These are phyloP conservation scores for Kockiozyma suomiensis DNA, from an alignment of 805 yeast genomes.

Conservation along the genomic window DNA sequence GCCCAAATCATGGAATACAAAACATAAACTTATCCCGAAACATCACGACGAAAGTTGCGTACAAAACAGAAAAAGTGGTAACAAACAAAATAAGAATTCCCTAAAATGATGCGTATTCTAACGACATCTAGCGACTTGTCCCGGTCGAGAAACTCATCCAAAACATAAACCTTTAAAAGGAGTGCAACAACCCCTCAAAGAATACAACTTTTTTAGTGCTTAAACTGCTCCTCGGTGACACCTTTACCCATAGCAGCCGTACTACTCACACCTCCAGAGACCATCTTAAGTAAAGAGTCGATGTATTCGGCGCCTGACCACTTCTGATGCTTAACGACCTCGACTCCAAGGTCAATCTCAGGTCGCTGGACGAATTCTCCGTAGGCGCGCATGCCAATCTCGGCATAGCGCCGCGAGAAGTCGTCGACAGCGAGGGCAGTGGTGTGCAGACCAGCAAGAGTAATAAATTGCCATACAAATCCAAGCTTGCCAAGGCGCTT, in stretches of 20 bases:
- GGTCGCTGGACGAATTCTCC: constrained; percentile 84
- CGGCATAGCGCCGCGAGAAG: constrained; percentile 75
- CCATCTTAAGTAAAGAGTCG: constrained; percentile 84
- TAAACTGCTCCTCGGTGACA: constrained; percentile 96
- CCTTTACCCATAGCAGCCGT: constrained; percentile 99
- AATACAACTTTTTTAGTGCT: constrained; percentile 37
- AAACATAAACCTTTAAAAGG: too few relatives aligned
- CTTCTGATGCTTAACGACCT: constrained; percentile 95
- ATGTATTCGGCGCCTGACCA: constrained; percentile 99
- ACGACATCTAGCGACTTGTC: too few relatives aligned
- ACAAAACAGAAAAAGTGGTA: not conserved
- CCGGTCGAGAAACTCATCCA: too few relatives aligned
- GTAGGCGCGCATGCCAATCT: constrained; percentile 93
- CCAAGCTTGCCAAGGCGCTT: constrained; percentile 84
- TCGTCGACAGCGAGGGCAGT: constrained; percentile 89
- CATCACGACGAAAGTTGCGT: not conserved
- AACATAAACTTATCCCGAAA: too few relatives aligned
- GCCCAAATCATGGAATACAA: too few relatives aligned
- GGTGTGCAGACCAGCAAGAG: constrained; percentile 95
- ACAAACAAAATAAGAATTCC: too few relatives aligned
- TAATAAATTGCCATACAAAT: constrained; percentile 96
- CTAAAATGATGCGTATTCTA: not conserved
- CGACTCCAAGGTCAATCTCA: constrained; percentile 87
- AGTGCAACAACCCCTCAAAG: too few relatives aligned
- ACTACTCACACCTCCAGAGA: constrained; percentile 90